These are phyloP conservation scores for Funneliformis geosporum DNA, from an alignment of 192 early-diverging fungal species.

Conservation along the genomic window DNA sequence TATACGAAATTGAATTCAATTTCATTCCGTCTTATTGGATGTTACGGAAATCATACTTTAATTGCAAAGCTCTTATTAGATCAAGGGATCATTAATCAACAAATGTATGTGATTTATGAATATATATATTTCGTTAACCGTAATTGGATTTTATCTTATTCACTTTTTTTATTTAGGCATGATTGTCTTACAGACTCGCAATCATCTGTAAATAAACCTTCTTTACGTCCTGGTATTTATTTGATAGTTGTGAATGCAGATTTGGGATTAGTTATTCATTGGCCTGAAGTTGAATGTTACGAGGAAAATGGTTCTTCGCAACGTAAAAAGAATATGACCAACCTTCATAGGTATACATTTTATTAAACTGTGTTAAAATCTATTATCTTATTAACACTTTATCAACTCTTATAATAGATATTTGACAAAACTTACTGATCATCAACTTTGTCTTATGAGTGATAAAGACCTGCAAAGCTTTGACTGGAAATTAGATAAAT, in stretches of 20 bases:
- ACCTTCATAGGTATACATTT: conserved; percentile 26
- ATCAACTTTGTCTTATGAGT: conserved; percentile 30
- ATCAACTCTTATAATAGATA: not conserved
- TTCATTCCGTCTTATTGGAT: conserved; percentile 10
- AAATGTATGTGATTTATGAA: conserved; percentile 8
- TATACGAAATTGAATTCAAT: not conserved
- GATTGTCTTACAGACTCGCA: not conserved
- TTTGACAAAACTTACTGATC: conserved; percentile 29
- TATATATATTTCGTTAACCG: no score
- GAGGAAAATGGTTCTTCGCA: conserved; percentile 26
- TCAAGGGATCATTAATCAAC: not conserved
- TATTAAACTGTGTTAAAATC: not conserved
- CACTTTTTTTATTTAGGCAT: not conserved
- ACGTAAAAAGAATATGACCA: conserved; percentile 34
- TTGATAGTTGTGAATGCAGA: not conserved
- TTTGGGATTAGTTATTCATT: conserved; percentile 25
- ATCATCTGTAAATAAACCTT: not conserved
- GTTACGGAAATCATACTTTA: conserved; percentile 24
- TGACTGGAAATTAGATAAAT: conserved; percentile 1
- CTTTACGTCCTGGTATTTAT: conserved; percentile 5
- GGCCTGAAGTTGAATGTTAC: conserved; percentile 30
- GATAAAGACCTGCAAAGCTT: conserved; percentile 22
- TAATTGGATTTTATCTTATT: not conserved
- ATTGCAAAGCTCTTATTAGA: conserved; percentile 26
- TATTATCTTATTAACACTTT: not conserved